Evolutionary conservation across 805 yeast genomes (phyloP), one percentile per base, ranked within the genome.

Genomic region (Ogataea kodamae): DNA sequence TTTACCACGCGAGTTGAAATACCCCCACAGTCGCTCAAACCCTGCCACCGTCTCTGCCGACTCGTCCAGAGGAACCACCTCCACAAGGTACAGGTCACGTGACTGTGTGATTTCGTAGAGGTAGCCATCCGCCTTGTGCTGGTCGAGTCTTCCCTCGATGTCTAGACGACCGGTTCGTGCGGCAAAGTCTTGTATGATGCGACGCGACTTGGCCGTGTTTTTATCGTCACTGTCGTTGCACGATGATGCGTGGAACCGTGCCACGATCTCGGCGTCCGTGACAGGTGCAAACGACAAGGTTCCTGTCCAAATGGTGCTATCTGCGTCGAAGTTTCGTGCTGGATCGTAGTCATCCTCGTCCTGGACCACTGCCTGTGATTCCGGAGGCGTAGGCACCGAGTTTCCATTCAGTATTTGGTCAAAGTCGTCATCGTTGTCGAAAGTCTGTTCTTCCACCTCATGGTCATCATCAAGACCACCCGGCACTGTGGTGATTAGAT

Each of bases 111-210:
- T 65, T 42, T 70, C 68, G 17, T 53, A 43, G 40, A 85, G 56
- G 50, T 85, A 85, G 9, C 61, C 61, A 34, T 70, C 75, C 1
- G 87, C 94, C 31, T 59, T 64, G 5, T 43, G 35, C 4, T 63
- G 50, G 47, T 74, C 78, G 27, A 86, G 63, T 35, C 87, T 65
- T 3, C 95, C 95, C 40, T 75, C 79, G 27, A 84, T 61, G 61
- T 44, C 78, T 55, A 21, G 57, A 45, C 25, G 49, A 31, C 22
- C 38, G 13, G 33, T 34, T 3, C 29, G 22, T 6, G 37, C 22
- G 10, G 39, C 35, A 18, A 39, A 39, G 16, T 49, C 54, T n/a
- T 26, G 27, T 17, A 46, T 18, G 33, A 54, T 54, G 7, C 28
- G 19, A 12, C 33, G 31, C 10, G 47, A 29, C 22, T 43, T 48